phyloP scores from a whole-genome alignment of 768 basidiomycete genomes.

The Boletellus ananas region DNA sequence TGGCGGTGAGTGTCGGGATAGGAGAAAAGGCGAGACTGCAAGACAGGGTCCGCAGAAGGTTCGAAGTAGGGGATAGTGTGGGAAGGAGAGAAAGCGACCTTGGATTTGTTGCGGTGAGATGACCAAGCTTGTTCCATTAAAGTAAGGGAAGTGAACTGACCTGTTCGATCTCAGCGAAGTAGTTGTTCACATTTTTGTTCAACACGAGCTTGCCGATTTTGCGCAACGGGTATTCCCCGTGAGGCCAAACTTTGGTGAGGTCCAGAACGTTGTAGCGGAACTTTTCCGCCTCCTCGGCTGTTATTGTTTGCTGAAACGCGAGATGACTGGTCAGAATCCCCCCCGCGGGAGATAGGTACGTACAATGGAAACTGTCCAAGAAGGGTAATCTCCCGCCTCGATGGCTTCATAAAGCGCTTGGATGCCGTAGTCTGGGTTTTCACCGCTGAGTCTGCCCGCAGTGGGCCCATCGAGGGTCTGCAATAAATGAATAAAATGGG shows the following conservation, averaged over 20 bases:
- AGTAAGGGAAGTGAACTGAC: slow-evolving; percentile 44
- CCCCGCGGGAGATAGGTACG: slow-evolving; percentile 22
- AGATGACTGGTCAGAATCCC: slow-evolving; percentile 4
- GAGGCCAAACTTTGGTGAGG: slow-evolving; percentile 90
- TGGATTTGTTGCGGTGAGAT: neutral
- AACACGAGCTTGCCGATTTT: slow-evolving; percentile 82
- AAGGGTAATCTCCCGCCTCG: slow-evolving; percentile 73
- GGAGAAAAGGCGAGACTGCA: slow-evolving; percentile 92
- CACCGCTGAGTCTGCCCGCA: slow-evolving; percentile 62
- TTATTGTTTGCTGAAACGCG: slow-evolving; percentile 79
- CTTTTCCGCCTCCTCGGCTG: slow-evolving; percentile 82
- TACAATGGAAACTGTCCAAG: slow-evolving; percentile 86
- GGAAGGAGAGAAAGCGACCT: slow-evolving; percentile 84
- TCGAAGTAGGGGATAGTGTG: slow-evolving; percentile 88
- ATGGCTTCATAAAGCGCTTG: slow-evolving; percentile 78
- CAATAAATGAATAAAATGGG: slow-evolving; percentile 25
- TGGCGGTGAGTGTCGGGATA: slow-evolving; percentile 89
- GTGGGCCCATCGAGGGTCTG: slow-evolving; percentile 69
- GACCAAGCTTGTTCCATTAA: slow-evolving; percentile 13
- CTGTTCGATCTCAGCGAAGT: slow-evolving; percentile 95
- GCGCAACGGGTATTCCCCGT: slow-evolving; percentile 82
- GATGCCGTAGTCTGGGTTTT: slow-evolving; percentile 83
- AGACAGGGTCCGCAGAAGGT: slow-evolving; percentile 85
- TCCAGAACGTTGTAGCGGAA: slow-evolving; percentile 91
- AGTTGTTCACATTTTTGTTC: slow-evolving; percentile 76